These are phyloP conservation scores for Cyclotella atomus DNA, from an alignment of 108 stramenopile genomes.

Conservation along the genomic window DNA sequence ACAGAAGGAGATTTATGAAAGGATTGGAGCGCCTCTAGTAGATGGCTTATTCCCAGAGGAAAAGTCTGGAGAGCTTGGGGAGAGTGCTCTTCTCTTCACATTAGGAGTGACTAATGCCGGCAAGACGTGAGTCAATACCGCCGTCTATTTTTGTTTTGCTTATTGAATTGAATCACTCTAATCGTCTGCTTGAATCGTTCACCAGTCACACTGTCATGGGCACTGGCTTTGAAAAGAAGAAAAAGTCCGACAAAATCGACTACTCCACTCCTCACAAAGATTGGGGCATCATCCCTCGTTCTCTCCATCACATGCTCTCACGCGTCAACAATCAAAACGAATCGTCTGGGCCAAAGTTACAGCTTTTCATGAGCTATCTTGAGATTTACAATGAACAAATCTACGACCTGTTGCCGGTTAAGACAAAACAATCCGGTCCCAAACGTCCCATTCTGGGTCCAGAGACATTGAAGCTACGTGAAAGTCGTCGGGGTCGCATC, in stretches of 20 bases:
- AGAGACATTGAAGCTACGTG: slow-evolving; percentile 84
- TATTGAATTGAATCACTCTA: not conserved
- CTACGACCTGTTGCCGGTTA: slow-evolving; percentile 85
- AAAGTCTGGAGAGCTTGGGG: slow-evolving; percentile 30
- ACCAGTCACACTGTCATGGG: slow-evolving; percentile 91
- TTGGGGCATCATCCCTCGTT: slow-evolving; percentile 86
- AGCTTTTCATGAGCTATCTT: slow-evolving; percentile 86
- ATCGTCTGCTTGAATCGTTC: not conserved
- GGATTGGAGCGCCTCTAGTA: slow-evolving; percentile 71
- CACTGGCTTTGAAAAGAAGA: slow-evolving; percentile 45
- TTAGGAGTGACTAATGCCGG: slow-evolving; percentile 99
- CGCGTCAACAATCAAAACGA: slow-evolving; percentile 39
- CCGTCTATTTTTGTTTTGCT: not conserved
- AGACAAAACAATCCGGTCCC: slow-evolving; percentile 17
- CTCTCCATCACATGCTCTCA: slow-evolving; percentile 73
- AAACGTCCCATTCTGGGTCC: slow-evolving; percentile 37
- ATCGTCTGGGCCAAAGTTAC: slow-evolving; percentile 24
- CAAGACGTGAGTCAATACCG: slow-evolving; percentile 71
- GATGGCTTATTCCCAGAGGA: slow-evolving; percentile 61
- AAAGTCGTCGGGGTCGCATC: slow-evolving; percentile 79
- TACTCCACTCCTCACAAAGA: slow-evolving; percentile 34
- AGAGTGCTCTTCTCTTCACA: slow-evolving; percentile 91
- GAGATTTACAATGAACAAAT: slow-evolving; percentile 99
- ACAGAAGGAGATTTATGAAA: slow-evolving; percentile 69
- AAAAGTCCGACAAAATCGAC: slow-evolving; percentile 16